Conservation (phyloP, 2,329 filamentous ascomycete genomes). For the Ophiostoma sp. region DNA sequence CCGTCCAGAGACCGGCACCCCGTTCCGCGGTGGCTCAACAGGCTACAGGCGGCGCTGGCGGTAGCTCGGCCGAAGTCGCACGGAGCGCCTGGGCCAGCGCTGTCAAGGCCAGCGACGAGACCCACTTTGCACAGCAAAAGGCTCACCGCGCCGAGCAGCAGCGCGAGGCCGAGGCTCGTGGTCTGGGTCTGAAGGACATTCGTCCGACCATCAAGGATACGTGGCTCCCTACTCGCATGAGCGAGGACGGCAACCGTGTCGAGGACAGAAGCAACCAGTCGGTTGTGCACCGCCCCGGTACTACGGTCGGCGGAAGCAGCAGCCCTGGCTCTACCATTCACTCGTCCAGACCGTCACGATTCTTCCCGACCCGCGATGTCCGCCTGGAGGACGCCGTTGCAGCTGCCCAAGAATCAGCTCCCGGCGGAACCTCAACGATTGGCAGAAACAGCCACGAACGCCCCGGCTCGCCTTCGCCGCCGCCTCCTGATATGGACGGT, state of each 20-base stretch:
- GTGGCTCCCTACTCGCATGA: slow-evolving; percentile 50
- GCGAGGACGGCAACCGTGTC: slow-evolving; percentile 40
- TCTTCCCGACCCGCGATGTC: slow-evolving; percentile 59
- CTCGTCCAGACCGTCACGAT: slow-evolving; percentile 55
- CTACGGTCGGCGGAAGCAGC: slow-evolving; percentile 28
- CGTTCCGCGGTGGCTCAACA: neutral
- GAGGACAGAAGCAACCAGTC: slow-evolving; percentile 35
- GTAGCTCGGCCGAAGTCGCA: neutral
- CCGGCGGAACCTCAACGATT: neutral
- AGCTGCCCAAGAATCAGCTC: slow-evolving; percentile 19
- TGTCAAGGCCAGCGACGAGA: slow-evolving; percentile 51
- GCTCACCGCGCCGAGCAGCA: slow-evolving; percentile 46
- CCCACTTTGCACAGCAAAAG: slow-evolving; percentile 42
- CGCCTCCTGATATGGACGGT: slow-evolving; percentile 67
- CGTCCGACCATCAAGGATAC: slow-evolving; percentile 55
- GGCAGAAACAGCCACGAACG: slow-evolving; percentile 33
- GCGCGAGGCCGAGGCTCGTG: slow-evolving; percentile 47
- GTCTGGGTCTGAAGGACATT: slow-evolving; percentile 46
- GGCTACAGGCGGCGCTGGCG: neutral
- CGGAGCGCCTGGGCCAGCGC: slow-evolving; percentile 42
- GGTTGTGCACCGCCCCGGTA: slow-evolving; percentile 33
- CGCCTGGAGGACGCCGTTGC: slow-evolving; percentile 43
- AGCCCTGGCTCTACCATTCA: slow-evolving; percentile 30
- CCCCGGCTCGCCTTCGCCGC: slow-evolving; percentile 64
- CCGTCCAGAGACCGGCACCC: slow-evolving; percentile 6